Base-by-base conservation (phyloP, 2,329 filamentous ascomycete genomes). In the Hortaea sp. region DNA sequence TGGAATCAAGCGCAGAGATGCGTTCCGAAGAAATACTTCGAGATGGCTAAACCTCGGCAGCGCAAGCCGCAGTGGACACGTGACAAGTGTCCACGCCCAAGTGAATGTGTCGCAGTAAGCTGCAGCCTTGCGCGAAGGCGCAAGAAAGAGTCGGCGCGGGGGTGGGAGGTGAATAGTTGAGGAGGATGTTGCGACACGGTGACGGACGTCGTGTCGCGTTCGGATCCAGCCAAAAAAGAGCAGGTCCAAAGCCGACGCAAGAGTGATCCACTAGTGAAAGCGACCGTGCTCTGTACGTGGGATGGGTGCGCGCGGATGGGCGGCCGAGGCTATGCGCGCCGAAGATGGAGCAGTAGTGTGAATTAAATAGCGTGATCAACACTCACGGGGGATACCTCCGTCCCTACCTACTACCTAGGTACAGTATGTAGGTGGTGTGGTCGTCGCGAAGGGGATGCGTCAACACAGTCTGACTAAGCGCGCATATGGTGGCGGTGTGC, bases 221-320 rank as follows among this genome's bases (percentile, higher is more conserved):
- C 7, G 7, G n/a, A 30, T 27, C 31, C 32, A n/a, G 32, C 32
- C 32, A n/a, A 35, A 35, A n/a, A 9, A 35, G 32, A 9, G n/a
- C 9, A 35, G 13, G 37, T 13, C 20, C 37, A 39, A 20, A 39
- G 37, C 7, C 13, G 37, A 39, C 13, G 37, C 37, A 39, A 39
- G 37, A 39, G 35, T 37, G 46, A 48, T 52, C 43, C 48, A 37
- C 47, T 44, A 48, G 40, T 43, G 43, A 49, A 45, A 49, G 47
- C 37, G 44, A 49, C 43, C 43, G 43, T 46, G 47, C 47, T 39
- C 39, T n/a, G n/a, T 35, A n/a, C n/a, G 32, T n/a, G 32, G 32
- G 32, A 35, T 35, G 32, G 20, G 20, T 44, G 41, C 46, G 31
- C 40, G 45, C 31, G 31, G 45, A 9, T 39, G 30, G 7, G 28